A percentile compares a stretch with the other conserved stretches of the same genome.
Conservation (phyloP, 2,329 filamentous ascomycete genomes). For the Bertia moriformis region DNA sequence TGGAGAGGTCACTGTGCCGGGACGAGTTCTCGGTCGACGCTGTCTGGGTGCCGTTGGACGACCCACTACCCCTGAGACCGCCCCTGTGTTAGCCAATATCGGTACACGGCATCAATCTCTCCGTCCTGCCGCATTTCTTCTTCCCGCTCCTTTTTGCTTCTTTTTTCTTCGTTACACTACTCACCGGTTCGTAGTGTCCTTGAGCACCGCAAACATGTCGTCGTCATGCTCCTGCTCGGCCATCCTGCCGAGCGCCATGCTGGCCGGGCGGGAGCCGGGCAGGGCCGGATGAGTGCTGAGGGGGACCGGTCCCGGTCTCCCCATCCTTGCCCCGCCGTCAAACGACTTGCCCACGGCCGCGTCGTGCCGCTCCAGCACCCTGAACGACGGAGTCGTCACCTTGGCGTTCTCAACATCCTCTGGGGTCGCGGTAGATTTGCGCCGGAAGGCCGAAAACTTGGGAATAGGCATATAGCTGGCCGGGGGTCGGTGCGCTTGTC, state of each 20-base stretch:
- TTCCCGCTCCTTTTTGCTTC: constrained; percentile 3
- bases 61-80: constrained; percentile 35
- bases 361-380: constrained; percentile 39
- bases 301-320: constrained; percentile 18
- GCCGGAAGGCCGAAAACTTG: constrained; percentile 47
- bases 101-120: not conserved
- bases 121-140: not conserved
- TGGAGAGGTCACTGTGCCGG: constrained; percentile 47
- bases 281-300: constrained; percentile 20
- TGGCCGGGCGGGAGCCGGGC: constrained; percentile 18
- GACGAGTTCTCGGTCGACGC: constrained; percentile 45
- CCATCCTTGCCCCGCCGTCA: constrained; percentile 29
- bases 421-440: constrained; percentile 36
- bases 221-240: too few relatives aligned
- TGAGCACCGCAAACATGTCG: constrained; percentile 42
- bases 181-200: constrained; percentile 37
- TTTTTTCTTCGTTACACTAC: too few relatives aligned
- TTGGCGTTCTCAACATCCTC: constrained; percentile 36
- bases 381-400: constrained; percentile 32
- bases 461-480: constrained; percentile 34
- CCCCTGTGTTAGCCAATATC: not conserved
- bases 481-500: not conserved
- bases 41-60: constrained; percentile 46
- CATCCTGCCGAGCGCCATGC: too few relatives aligned
- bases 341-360: constrained; percentile 28